These are phyloP conservation scores for Takakia lepidozioides DNA, from an alignment of 225 moss, liverwort and hornwort genomes.

Conservation along the genomic window DNA sequence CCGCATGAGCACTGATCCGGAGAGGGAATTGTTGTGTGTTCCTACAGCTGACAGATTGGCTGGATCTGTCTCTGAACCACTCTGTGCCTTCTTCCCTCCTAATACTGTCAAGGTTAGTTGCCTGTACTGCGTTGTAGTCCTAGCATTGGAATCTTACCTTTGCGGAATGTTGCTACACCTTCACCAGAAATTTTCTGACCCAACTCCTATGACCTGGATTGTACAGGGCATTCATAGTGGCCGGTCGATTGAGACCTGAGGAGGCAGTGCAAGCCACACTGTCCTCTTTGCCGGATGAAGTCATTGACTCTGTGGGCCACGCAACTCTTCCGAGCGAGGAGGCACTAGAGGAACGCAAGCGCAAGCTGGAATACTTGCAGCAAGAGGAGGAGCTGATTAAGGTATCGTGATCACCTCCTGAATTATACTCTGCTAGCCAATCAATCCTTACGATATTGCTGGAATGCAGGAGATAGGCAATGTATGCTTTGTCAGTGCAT, in stretches of 20 bases:
- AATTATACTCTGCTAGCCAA: too few species aligned
- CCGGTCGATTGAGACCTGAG: conserved; percentile 65
- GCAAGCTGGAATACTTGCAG: conserved; percentile 85
- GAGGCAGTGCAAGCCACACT: conserved; percentile 96
- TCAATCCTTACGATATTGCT: too few species aligned
- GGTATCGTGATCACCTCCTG: conserved; percentile 23
- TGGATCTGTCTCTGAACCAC: conserved; percentile 94
- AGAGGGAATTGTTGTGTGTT: conserved; percentile 1
- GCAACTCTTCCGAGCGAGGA: conserved; percentile 53
- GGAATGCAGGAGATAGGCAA: too few species aligned
- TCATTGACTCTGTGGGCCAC: conserved; percentile 86
- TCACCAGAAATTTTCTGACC: too few species aligned
- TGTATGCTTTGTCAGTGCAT: too few species aligned
- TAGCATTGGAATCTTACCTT: too few species aligned
- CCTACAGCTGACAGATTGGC: conserved; percentile 89
- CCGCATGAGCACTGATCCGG: not conserved
- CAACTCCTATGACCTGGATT: conserved; percentile 6
- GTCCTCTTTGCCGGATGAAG: conserved; percentile 95
- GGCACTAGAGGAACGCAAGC: conserved; percentile 81
- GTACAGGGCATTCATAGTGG: conserved; percentile 90
- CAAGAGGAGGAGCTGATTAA: conserved; percentile 85
- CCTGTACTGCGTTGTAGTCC: too few species aligned
- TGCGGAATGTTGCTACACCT: too few species aligned
- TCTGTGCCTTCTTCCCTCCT: conserved; percentile 94
- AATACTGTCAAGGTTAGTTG: conserved; percentile 75